phyloP scores from a whole-genome alignment of 108 stramenopile species.

The Hondaea fermentalgiana region DNA sequence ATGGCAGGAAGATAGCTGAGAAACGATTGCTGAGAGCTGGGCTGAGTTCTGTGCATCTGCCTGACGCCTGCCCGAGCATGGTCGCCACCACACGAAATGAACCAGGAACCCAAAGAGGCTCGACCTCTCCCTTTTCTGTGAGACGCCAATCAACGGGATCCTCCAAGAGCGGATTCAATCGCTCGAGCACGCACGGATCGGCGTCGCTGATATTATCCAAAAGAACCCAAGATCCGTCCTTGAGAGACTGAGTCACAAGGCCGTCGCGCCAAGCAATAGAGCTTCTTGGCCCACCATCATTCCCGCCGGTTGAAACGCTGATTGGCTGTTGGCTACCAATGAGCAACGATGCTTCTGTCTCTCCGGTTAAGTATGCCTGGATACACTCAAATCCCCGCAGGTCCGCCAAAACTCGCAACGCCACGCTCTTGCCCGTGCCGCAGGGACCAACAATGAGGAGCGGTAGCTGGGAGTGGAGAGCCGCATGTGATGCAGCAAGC shows the following conservation, averaged over 20 bases:
- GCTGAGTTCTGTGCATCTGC: neutral
- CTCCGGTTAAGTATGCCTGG: neutral
- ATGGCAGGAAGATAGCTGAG: neutral
- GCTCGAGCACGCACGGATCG: neutral
- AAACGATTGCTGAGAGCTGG: constrained; percentile 16
- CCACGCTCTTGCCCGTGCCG: neutral
- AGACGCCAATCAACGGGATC: neutral
- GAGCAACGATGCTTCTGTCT: neutral
- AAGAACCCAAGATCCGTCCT: neutral
- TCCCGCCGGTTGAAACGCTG: neutral
- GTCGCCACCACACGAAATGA: neutral
- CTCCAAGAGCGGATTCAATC: neutral
- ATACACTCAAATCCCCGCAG: neutral
- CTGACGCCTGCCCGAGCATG: neutral
- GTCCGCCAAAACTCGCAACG: neutral
- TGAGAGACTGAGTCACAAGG: neutral
- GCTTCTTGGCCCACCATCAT: neutral
- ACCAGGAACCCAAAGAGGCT: neutral
- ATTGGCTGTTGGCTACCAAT: neutral
- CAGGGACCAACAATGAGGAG: neutral
- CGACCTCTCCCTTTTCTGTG: neutral
- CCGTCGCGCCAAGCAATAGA: neutral
- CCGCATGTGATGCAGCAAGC: neutral
- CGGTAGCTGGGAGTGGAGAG: neutral
- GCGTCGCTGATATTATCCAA: neutral